A percentile compares a stretch with the other conserved stretches of the same genome.
These are phyloP conservation scores for Aegilops umbellulata DNA, from an alignment of 176 grass and related monocot genomes.

Conservation along the genomic window DNA sequence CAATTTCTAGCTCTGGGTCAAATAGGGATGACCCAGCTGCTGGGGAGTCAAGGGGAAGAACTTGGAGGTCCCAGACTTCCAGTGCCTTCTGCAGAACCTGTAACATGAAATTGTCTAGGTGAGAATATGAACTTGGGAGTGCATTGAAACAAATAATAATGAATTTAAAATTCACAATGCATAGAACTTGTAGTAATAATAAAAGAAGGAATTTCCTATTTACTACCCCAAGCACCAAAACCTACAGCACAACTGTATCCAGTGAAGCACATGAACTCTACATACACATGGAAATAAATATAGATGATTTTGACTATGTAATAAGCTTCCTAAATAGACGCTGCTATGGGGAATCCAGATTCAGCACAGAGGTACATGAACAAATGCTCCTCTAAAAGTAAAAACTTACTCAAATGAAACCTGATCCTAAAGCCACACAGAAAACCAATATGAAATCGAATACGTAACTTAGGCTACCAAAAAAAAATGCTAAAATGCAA, in stretches of 20 bases:
- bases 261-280: neutral
- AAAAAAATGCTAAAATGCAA: neutral
- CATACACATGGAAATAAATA: neutral
- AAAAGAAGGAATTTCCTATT: conserved; percentile 3
- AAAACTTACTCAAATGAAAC: conserved; percentile 10
- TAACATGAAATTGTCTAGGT: conserved; percentile 15
- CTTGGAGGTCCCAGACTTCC: conserved; percentile 92
- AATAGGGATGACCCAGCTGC: conserved; percentile 61
- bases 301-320: neutral
- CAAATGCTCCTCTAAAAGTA: neutral
- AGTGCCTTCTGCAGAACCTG: conserved; percentile 96
- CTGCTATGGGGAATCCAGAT: neutral
- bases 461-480: neutral
- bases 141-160: conserved; percentile 1
- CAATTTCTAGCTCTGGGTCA: conserved; percentile 80
- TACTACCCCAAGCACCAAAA: conserved; percentile 28
- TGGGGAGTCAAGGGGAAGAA: conserved; percentile 73
- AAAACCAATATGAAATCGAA: neutral
- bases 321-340: neutral
- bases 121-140: neutral
- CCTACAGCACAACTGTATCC: neutral
- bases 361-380: neutral
- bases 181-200: neutral
- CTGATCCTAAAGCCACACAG: neutral
- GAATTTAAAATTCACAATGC: neutral